These are phyloP conservation scores for Zasmidium citrigriseum DNA, from an alignment of 2,329 filamentous ascomycete genomes.

Conservation along the genomic window DNA sequence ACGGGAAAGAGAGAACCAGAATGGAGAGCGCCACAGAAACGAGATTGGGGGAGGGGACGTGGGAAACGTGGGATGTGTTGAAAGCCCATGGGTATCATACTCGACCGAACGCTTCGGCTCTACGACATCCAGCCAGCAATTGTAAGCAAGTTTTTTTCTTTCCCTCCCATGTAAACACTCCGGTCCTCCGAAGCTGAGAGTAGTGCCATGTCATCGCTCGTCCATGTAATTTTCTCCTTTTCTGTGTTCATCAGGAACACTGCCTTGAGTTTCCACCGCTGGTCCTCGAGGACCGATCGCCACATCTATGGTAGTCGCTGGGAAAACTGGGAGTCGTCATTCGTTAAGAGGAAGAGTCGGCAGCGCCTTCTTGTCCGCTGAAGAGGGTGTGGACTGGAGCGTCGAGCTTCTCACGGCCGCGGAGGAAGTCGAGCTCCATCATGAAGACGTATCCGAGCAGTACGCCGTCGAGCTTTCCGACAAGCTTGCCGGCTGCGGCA, in stretches of 20 bases:
- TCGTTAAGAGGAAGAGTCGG: slow-evolving; percentile 13
- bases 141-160: neutral
- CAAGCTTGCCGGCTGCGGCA: slow-evolving; percentile 80
- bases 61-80: neutral
- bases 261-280: neutral
- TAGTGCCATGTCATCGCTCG: neutral
- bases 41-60: no score
- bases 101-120: neutral
- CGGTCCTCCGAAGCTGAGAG: neutral
- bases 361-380: slow-evolving; percentile 57
- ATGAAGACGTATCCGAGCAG: slow-evolving; percentile 92
- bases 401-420: slow-evolving; percentile 86
- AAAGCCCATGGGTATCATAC: neutral
- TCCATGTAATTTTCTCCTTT: neutral
- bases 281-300: neutral
- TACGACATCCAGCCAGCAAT: neutral
- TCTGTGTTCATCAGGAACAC: neutral
- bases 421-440: slow-evolving; percentile 90
- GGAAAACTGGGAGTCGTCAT: neutral
- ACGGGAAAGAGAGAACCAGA: neutral
- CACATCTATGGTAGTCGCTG: neutral
- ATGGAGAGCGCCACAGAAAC: neutral
- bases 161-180: neutral
- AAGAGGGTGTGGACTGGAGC: slow-evolving; percentile 83
- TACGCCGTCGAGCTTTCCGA: slow-evolving; percentile 81